These are phyloP conservation scores for Blastocystis sp. DNA, from an alignment of 352 stramenopile genomes.

Conservation along the genomic window DNA sequence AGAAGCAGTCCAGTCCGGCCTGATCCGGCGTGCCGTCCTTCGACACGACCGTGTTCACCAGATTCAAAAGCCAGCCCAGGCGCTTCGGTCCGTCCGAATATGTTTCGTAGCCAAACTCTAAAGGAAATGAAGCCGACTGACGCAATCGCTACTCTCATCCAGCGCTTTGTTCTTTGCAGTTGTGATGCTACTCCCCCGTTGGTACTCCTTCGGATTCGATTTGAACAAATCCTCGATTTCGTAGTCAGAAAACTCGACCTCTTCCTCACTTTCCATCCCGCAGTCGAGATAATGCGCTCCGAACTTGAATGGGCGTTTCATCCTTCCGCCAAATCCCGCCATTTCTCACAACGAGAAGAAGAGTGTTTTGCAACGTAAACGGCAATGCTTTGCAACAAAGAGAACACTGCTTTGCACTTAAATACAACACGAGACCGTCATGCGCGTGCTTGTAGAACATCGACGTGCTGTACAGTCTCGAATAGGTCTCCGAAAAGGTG, in stretches of 20 bases:
- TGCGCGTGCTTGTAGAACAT: neutral
- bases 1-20: constrained; percentile 81
- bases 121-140: neutral
- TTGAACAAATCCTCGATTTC: constrained; percentile 71
- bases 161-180: constrained; percentile 46
- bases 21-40: constrained; percentile 68
- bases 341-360: too few species aligned
- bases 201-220: neutral
- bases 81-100: constrained; percentile 53
- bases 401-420: neutral
- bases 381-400: constrained; percentile 26
- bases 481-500: constrained; percentile 35
- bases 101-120: constrained; percentile 75
- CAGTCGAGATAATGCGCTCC: neutral
- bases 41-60: constrained; percentile 74
- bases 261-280: constrained; percentile 49
- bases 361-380: too few species aligned
- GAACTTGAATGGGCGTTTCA: neutral
- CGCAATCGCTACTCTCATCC: constrained; percentile 5
- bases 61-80: constrained; percentile 76
- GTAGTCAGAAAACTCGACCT: constrained; percentile 57
- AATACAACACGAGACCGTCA: neutral
- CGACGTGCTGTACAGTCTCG: neutral
- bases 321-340: neutral
- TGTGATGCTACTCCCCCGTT: neutral